Conservation (phyloP, 2,329 filamentous ascomycete genomes). For the Alternaria rosae region DNA sequence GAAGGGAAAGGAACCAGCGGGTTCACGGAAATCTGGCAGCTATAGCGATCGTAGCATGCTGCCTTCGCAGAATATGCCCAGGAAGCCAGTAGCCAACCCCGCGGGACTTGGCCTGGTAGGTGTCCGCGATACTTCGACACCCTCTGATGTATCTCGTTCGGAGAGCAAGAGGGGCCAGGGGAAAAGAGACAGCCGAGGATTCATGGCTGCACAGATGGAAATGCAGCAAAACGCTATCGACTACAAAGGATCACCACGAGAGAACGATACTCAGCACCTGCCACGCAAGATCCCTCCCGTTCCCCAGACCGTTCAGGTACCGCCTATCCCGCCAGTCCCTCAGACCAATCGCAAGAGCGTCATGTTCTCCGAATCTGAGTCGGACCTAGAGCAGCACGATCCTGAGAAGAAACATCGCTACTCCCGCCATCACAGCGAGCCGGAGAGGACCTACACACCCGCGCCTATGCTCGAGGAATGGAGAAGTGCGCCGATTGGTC, state of each 20-base stretch:
- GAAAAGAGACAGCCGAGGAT: conserved; percentile 44
- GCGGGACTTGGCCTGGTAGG: conserved; percentile 44
- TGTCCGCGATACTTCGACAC: conserved; percentile 36
- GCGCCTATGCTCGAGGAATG: conserved; percentile 67
- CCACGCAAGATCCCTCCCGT: conserved; percentile 19
- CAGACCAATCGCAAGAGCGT: conserved; percentile 51
- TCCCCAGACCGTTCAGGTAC: not conserved
- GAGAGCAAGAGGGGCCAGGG: conserved; percentile 41
- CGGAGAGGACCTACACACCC: conserved; percentile 63
- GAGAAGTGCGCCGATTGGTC: conserved; percentile 51
- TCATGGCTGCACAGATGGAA: conserved; percentile 46
- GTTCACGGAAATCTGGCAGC: conserved; percentile 36
- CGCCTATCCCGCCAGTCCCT: conserved; percentile 30
- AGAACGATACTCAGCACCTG: conserved; percentile 44
- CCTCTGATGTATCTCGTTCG: conserved; percentile 41
- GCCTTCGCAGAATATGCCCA: conserved; percentile 28
- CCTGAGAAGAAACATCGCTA: conserved; percentile 43
- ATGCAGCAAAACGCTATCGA: conserved; percentile 51
- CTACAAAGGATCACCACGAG: conserved; percentile 42
- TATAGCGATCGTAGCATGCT: conserved; percentile 40
- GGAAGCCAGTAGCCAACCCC: conserved; percentile 32
- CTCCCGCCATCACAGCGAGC: conserved; percentile 50
- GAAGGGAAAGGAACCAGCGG: conserved; percentile 44
- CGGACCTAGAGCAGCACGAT: conserved; percentile 29
- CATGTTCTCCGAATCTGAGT: conserved; percentile 47